Percentiles rank a stretch among this genome's conserved stretches.
Evolutionary conservation across 163 green algal genomes (phyloP).

Genomic region (Chloromonas sp.): DNA sequence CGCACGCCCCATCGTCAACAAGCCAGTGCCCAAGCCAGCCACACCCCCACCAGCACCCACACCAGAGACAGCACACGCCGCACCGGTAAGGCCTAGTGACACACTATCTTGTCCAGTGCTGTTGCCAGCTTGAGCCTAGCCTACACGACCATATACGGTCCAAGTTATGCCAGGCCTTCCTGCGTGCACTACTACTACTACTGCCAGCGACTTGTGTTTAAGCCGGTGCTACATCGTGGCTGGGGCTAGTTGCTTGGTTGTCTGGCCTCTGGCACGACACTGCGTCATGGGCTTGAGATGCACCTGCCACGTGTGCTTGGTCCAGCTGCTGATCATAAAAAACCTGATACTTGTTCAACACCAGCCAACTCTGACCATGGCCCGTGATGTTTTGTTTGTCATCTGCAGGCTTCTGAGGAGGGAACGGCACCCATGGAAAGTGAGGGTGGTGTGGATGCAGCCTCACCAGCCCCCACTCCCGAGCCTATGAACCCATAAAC

Average conservation of each 20-base stretch:
- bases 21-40: constrained; percentile 53
- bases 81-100: neutral
- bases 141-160: neutral
- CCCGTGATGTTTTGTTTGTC: neutral
- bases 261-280: too few relatives aligned
- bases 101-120: neutral
- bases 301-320: neutral
- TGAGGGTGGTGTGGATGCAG: neutral
- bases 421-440: neutral
- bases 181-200: too few relatives aligned
- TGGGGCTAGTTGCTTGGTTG: too few relatives aligned
- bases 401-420: neutral
- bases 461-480: too few relatives aligned
- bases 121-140: too few relatives aligned
- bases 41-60: constrained; percentile 12
- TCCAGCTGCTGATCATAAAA: too few relatives aligned
- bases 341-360: too few relatives aligned
- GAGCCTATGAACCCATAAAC: too few relatives aligned
- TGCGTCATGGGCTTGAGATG: too few relatives aligned
- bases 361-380: too few relatives aligned
- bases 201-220: neutral
- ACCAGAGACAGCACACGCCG: neutral
- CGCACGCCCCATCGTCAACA: constrained; percentile 66
- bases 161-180: too few relatives aligned
- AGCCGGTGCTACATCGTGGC: too few relatives aligned